Percentiles rank a stretch among this genome's conserved stretches.
phyloP scores from a whole-genome alignment of 108 stramenopile species.

The Fistulifera pelliculosa region DNA sequence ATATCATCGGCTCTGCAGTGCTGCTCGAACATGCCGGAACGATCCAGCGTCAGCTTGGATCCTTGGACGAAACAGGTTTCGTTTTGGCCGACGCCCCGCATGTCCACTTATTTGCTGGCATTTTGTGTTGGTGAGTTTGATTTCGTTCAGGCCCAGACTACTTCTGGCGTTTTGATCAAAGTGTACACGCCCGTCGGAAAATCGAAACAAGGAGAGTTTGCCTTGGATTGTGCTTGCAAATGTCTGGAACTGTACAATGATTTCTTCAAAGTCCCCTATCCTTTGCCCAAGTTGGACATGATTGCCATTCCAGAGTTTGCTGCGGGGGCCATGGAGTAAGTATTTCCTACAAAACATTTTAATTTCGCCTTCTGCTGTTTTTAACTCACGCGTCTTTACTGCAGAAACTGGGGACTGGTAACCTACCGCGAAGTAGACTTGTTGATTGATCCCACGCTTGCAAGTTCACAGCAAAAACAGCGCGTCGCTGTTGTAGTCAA shows the following conservation, averaged over 20 bases:
- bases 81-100: constrained; percentile 81
- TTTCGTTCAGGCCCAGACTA: constrained; percentile 55
- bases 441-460: constrained; percentile 81
- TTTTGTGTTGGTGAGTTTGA: constrained; percentile 92
- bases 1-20: constrained; percentile 74
- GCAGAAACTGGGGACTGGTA: constrained; percentile 13
- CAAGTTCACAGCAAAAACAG: constrained; percentile 63
- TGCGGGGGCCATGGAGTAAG: constrained; percentile 88
- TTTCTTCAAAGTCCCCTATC: constrained; percentile 84
- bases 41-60: constrained; percentile 23
- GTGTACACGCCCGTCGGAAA: constrained; percentile 94
- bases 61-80: constrained; percentile 38
- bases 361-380: background rate
- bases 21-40: constrained; percentile 95
- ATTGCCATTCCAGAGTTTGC: constrained; percentile 91
- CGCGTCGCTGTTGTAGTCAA: constrained; percentile 94
- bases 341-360: constrained; percentile 71
- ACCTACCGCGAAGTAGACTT: constrained; percentile 84
- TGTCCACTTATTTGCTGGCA: constrained; percentile 92
- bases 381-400: background rate
- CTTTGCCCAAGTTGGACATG: constrained; percentile 94
- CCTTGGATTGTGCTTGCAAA: constrained; percentile 71
- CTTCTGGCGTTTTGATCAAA: constrained; percentile 75
- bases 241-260: constrained; percentile 84
- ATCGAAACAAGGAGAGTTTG: constrained; percentile 65